Conservation (phyloP, 2,329 filamentous ascomycete genomes). For the Colletotrichum abscissum region DNA sequence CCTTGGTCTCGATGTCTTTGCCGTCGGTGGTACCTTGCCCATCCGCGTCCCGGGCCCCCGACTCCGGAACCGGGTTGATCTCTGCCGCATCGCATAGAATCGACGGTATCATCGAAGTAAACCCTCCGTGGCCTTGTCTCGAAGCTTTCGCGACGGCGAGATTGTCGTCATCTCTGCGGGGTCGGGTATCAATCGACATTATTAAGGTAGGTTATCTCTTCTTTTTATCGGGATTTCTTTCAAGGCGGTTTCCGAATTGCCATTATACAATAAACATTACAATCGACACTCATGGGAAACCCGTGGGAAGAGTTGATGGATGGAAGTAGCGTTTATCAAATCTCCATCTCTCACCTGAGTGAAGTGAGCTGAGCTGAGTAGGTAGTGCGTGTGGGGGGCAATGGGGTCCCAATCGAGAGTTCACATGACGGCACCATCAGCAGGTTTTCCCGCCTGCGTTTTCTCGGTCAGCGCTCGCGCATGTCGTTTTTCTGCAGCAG, state of each 20-base stretch:
- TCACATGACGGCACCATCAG: slow-evolving; percentile 19
- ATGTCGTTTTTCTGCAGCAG: slow-evolving; percentile 1
- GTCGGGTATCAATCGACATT: neutral
- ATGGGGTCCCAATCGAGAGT: neutral
- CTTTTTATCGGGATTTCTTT: neutral
- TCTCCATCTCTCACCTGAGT: neutral
- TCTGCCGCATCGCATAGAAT: too few species aligned
- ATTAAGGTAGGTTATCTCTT: too few species aligned
- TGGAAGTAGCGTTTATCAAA: neutral
- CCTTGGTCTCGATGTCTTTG: neutral
- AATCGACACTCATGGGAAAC: too few species aligned
- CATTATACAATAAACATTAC: neutral
- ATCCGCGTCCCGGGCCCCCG: neutral
- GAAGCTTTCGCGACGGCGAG: too few species aligned
- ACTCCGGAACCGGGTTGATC: rapidly evolving
- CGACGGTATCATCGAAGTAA: too few species aligned
- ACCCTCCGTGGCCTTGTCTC: too few species aligned
- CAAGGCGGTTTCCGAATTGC: neutral
- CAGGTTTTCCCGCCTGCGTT: slow-evolving; percentile 1
- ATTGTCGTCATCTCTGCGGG: neutral
- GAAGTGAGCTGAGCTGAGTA: neutral
- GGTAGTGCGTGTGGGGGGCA: neutral
- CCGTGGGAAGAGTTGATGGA: too few species aligned
- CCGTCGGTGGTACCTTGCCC: too few species aligned
- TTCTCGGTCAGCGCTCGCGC: neutral